phyloP scores from a whole-genome alignment of 371 early-diverging fungal genomes.

The Capillidium heterosporum region DNA sequence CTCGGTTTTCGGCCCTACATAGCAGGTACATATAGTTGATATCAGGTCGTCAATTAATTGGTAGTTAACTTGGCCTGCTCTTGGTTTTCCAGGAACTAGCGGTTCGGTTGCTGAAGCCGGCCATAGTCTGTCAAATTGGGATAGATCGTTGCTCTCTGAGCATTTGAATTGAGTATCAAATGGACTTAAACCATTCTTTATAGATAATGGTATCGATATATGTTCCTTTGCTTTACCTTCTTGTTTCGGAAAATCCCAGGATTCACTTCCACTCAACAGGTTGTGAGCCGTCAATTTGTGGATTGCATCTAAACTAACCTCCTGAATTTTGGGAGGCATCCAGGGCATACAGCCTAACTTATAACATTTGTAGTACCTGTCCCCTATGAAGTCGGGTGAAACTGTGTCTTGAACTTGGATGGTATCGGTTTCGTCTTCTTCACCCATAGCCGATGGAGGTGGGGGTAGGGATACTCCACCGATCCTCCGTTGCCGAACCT shows the following conservation, averaged over 20 bases:
- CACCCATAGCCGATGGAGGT: background rate
- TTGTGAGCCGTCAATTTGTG: slow-evolving; percentile 12
- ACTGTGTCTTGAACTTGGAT: background rate
- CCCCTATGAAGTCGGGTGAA: background rate
- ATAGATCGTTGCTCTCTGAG: slow-evolving; percentile 17
- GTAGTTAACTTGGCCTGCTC: slow-evolving; percentile 11
- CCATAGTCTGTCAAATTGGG: slow-evolving; percentile 15
- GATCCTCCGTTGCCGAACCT: background rate
- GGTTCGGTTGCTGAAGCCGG: slow-evolving; percentile 15
- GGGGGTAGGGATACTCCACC: slow-evolving; percentile 2
- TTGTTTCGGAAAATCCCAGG: slow-evolving; percentile 6
- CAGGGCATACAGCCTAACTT: slow-evolving; percentile 7
- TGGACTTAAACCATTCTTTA: background rate
- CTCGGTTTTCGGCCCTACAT: slow-evolving; percentile 33
- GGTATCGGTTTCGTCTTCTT: background rate
- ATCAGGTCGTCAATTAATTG: slow-evolving; percentile 20
- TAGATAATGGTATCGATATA: background rate
- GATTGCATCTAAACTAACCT: slow-evolving; percentile 8
- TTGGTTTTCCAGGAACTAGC: slow-evolving; percentile 13
- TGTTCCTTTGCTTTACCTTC: background rate
- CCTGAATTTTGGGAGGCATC: slow-evolving; percentile 9
- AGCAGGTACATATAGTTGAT: slow-evolving; percentile 20
- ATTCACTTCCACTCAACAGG: slow-evolving; percentile 6
- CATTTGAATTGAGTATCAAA: background rate
- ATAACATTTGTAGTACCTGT: slow-evolving; percentile 9